These are phyloP conservation scores for Pelargonium citronellum DNA, from an alignment of 441 rosid genomes.

Conservation along the genomic window DNA sequence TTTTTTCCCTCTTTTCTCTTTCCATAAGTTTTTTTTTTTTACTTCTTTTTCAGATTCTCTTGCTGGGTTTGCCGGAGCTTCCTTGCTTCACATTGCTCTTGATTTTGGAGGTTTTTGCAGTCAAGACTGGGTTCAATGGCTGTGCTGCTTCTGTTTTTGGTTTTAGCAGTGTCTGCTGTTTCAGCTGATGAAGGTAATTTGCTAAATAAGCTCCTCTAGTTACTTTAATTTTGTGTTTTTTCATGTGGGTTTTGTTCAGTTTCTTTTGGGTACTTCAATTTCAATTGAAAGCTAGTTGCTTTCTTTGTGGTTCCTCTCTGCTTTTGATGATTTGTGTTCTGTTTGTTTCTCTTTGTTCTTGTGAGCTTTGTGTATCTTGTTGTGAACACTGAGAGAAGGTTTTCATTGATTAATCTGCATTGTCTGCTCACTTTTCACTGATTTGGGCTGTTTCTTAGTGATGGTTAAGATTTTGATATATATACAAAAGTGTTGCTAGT, in stretches of 20 bases:
- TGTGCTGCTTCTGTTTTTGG: conserved; percentile 4
- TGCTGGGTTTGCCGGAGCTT: conserved; percentile 1
- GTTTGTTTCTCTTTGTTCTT: not conserved
- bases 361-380: not conserved
- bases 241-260: not conserved
- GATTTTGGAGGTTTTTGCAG: no score
- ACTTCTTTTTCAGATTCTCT: not conserved
- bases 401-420: no score
- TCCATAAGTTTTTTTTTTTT: not conserved
- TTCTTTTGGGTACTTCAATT: not conserved
- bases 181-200: conserved; percentile 4
- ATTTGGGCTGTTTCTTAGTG: not conserved
- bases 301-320: not conserved
- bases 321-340: not conserved
- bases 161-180: not conserved
- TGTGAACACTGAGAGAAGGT: no score
- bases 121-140: not conserved
- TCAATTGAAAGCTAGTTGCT: not conserved
- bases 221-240: not conserved
- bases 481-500: not conserved
- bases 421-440: no score
- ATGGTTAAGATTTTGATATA: not conserved
- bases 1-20: not conserved
- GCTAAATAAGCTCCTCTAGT: not conserved
- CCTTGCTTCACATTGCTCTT: not conserved